Base-by-base conservation (phyloP, 192 early-diverging fungal species). In the Coemansia sp. region DNA sequence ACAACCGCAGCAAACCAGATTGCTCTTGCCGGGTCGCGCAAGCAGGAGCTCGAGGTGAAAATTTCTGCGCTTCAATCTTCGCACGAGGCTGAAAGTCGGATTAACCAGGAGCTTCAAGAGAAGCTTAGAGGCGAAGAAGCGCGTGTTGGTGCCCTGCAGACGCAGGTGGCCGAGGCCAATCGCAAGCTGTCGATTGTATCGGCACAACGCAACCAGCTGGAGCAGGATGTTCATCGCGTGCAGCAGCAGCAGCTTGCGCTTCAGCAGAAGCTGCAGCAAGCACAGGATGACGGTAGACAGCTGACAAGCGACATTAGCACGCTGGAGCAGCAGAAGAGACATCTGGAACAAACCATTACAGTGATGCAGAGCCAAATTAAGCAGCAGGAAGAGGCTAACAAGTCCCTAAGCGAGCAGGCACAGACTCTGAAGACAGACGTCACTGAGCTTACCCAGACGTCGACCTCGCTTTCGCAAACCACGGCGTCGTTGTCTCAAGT, bases 91-190 rank as follows among this genome's bases (percentile, higher is more conserved):
- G 80, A 83, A 60, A 65, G 63, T 29, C 62, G 74, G 4, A 71
- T 83, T 50, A 83, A 83, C 72, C 64, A 74, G 58, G 80, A 83
- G 75, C 68, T 83, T 49, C 59, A 75, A 51, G 75, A 77, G 61
- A 75, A 60, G 60, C 75, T 83, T 18, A 64, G 60, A 50, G 42
- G 16, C n/a, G 80, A 83, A 18, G 75, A 77, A 31, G 61, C 61
- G 12, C 63, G 68, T 3, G 75, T 75, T 11, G 45, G 34, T 14
- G 62, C 42, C 14, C 55, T 72, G 63, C 75, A 77, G 49, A 49
- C 62, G 28, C 68, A 83, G 55, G 75, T 74, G 11, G 63, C 49
- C 28, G 75, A 77, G 28, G 80, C 75, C 56, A 68, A 38, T 56
- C 70, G 67, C 56, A 48, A n/a, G 20, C 63, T 83, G 32, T 33